phyloP scores from a whole-genome alignment of 208 protist genomes.

The Cochliopodium minus region DNA sequence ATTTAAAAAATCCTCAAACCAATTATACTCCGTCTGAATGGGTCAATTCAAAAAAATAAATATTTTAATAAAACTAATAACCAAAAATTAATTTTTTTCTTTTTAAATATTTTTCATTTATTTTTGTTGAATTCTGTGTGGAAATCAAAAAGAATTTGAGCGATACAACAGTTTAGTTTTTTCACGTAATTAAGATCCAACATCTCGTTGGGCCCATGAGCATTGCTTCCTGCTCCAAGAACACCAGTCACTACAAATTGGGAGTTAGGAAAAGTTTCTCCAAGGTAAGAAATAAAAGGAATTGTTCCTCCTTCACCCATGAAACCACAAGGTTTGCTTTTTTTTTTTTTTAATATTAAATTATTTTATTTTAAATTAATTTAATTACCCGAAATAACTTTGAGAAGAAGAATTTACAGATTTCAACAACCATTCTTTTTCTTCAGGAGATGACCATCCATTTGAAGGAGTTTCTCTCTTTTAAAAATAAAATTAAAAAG shows the following conservation, averaged over 20 bases:
- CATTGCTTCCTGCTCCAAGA: slow-evolving; percentile 62
- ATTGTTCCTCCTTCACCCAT: slow-evolving; percentile 68
- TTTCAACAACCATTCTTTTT: slow-evolving; percentile 48
- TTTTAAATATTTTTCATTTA: no score
- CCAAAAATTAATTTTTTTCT: no score
- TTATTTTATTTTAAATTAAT: no score
- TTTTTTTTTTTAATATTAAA: no score
- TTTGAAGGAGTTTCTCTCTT: no score
- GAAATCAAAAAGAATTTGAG: slow-evolving; percentile 42
- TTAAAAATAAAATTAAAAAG: no score
- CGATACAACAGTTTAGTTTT: slow-evolving; percentile 50
- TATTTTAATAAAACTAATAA: no score
- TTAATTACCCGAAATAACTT: slow-evolving; percentile 49
- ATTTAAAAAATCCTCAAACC: no score
- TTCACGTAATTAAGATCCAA: slow-evolving; percentile 64
- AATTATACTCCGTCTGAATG: no score
- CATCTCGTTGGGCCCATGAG: slow-evolving; percentile 84
- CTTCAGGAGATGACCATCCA: slow-evolving; percentile 58
- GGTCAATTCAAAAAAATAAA: no score
- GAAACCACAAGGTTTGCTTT: slow-evolving; percentile 37
- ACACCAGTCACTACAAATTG: slow-evolving; percentile 78
- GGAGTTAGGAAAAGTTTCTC: slow-evolving; percentile 56
- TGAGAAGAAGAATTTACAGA: slow-evolving; percentile 51
- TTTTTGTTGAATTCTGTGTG: no score
- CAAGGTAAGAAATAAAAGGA: slow-evolving; percentile 74